phyloP scores from a whole-genome alignment of 176 grass and related monocot genomes.

The Oryza meyeriana region DNA sequence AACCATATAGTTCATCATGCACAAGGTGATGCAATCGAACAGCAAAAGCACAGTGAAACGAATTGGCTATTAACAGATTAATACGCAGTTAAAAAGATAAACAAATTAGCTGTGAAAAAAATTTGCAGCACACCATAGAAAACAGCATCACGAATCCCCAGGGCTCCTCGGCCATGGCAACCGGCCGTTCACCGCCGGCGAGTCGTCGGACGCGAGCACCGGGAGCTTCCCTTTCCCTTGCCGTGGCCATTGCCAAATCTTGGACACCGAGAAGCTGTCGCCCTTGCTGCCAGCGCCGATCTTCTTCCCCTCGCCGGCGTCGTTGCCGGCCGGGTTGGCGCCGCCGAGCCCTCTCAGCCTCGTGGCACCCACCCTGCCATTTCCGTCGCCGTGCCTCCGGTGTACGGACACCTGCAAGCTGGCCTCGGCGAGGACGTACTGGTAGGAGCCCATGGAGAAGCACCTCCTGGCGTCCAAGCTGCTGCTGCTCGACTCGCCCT shows the following conservation, averaged over 20 bases:
- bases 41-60: conserved; percentile 1
- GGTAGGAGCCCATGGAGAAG: conserved; percentile 95
- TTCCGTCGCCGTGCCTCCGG: conserved; percentile 42
- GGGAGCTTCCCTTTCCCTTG: conserved; percentile 89
- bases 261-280: conserved; percentile 97
- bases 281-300: conserved; percentile 68
- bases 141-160: conserved; percentile 40
- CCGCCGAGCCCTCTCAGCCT: conserved; percentile 26
- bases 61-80: conserved; percentile 34
- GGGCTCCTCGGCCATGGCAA: conserved; percentile 58
- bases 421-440: conserved; percentile 71
- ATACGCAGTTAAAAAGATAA: conserved; percentile 4
- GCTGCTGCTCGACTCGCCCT: conserved; percentile 77
- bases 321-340: conserved; percentile 16
- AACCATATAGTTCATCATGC: conserved; percentile 6
- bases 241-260: conserved; percentile 95
- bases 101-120: conserved; percentile 22
- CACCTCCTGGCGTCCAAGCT: conserved; percentile 81
- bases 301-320: conserved; percentile 57
- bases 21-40: background rate
- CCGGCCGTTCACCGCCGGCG: conserved; percentile 48
- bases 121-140: background rate
- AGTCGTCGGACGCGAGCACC: conserved; percentile 60
- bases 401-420: conserved; percentile 77
- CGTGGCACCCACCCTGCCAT: conserved; percentile 6